Evolutionary conservation across 169 alveolate genomes (phyloP), one percentile per base, ranked within the genome.

Genomic region (Besnoitia besnoiti): DNA sequence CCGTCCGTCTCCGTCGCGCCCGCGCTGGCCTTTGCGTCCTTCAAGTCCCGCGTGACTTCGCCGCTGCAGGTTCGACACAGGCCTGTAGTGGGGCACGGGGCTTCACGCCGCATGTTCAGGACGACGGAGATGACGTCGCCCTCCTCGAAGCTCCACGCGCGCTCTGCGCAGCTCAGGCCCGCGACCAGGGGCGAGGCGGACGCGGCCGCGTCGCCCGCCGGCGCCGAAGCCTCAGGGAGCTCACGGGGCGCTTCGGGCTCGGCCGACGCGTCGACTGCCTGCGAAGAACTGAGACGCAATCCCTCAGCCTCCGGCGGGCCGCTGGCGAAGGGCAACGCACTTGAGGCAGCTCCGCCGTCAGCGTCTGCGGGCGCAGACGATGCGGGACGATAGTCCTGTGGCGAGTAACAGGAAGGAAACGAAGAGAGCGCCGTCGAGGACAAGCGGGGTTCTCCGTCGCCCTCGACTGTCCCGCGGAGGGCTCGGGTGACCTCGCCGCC

Each of bases 111-210:
- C 82, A 73, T 73, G 46, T 73, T 73, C 39, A 73, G 82, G 24
- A 73, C 46, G 46, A 73, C 82, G 24, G 82, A 27, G 47, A 73
- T 8, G 46, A 73, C 82, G 46, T 73, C 82, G 16, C 82, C 82
- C 2, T 4, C 82, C 21, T 37, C 24, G 82, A 73, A 35, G 2
- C 10, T 7, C 47, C 44, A 35, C 46, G 39, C 47, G 76, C 76
- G 37, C 76, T n/a, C 37, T 8, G 7, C 37, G 76, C 76, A 19
- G n/a, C 3, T 10, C 67, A n/a, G 3, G 67, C 33, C 12, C 12
- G 30, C 67, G 67, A 16, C n/a, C 3, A 19, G 30, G 30, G 67
- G 24, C 12, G 67, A 5, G 67, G 3, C 30, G 67, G 30, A 19
- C 12, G 67, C 12, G 30, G 30, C 1, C 67, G 67, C 67, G n/a